These are phyloP conservation scores for Zygnema cylindricum DNA, from an alignment of 139 green algal genomes.

Conservation along the genomic window DNA sequence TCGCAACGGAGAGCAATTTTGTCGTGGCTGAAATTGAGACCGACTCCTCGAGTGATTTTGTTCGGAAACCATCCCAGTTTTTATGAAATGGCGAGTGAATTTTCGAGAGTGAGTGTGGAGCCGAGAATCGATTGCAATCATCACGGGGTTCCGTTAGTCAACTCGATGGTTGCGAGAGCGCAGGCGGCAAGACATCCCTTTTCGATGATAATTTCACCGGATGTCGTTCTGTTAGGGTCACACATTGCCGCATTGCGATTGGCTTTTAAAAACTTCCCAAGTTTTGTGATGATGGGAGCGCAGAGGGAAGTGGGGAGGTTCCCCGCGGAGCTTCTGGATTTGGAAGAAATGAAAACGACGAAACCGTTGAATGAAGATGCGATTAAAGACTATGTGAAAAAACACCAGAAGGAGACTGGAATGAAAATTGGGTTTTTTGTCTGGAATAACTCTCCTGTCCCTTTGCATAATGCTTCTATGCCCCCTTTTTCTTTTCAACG, in stretches of 20 bases:
- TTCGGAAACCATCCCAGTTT: conserved; percentile 40
- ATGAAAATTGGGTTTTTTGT: neutral
- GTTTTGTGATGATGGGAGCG: neutral
- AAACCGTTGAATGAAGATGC: conserved; percentile 13
- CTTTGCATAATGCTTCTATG: conserved; percentile 4
- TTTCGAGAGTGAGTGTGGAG: conserved; percentile 35
- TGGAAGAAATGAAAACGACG: conserved; percentile 19
- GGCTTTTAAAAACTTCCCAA: neutral
- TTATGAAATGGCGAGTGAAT: conserved; percentile 22
- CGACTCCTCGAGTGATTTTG: conserved; percentile 7
- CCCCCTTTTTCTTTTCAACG: conserved; percentile 41
- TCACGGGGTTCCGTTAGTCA: conserved; percentile 36
- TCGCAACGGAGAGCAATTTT: conserved; percentile 33
- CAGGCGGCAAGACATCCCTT: conserved; percentile 31
- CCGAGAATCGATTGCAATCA: conserved; percentile 33
- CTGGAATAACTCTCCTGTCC: conserved; percentile 36
- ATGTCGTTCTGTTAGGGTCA: conserved; percentile 28
- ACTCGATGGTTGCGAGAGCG: conserved; percentile 43
- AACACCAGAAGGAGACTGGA: neutral
- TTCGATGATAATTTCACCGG: conserved; percentile 37
- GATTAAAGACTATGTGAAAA: conserved; percentile 23
- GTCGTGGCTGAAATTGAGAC: conserved; percentile 42
- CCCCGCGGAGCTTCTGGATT: neutral
- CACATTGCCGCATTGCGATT: conserved; percentile 15
- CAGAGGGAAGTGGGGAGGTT: neutral